Base-by-base conservation (phyloP, 768 basidiomycete species). In the Floccularia luteovirens region DNA sequence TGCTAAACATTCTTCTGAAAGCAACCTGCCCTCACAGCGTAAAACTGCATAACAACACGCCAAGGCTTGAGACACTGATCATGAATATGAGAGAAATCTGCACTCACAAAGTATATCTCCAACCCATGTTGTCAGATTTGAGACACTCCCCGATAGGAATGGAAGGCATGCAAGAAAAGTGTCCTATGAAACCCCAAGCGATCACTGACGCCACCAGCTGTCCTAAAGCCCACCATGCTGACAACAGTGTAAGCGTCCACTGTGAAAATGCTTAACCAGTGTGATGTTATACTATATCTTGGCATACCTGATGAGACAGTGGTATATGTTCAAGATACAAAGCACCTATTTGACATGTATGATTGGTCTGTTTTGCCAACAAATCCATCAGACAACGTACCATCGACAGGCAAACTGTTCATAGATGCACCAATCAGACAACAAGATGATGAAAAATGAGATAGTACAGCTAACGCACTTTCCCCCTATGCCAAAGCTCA, bases 141-240 rank as follows among this genome's bases (percentile, higher is more conserved):
- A 60, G 50, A 46, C 78, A 80, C 47, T 72, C 56, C 3, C 53
- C 58, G 22, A 41, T 35, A 11, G 53, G 42, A 27, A 66, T 59
- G 23, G 48, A 50, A 13, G 60, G 43, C 21, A 56, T 48, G 49
- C 77, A 79, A 3, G 76, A 74, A 48, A 69, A 78, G 44, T 70
- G 72, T 19, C 66, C 66, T 24, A 79, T 74, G 48, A 78, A 72
- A 0, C 62, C 72, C 69, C 73, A 79, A 5, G 73, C 69, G 22
- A 79, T 60, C 22, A 70, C 52, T 13, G 69, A 75, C 6, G 74
- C 68, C 13, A 69, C 51, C 6, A 77, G 62, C 58, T 75, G 59
- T 24, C 75, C 67, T 42, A 69, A 34, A 42, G 74, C 61, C 72
- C 74, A 76, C 69, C 71, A 75, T 17, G 64, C 63, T 13, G 74